phyloP scores from a whole-genome alignment of 441 rosid genomes.

The Hura crepitans region DNA sequence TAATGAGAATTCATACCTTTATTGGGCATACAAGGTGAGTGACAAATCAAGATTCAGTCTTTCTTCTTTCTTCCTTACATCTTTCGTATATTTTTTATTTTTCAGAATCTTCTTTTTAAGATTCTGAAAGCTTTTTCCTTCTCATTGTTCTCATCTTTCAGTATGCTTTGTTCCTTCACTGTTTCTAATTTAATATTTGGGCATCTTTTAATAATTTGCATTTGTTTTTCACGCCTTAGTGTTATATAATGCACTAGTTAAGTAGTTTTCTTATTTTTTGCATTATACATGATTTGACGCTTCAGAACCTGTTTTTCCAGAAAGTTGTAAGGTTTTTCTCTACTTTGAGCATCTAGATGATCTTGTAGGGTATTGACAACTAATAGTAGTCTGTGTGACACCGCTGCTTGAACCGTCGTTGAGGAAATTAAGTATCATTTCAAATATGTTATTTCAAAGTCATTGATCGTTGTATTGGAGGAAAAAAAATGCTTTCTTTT shows the following conservation, averaged over 20 bases:
- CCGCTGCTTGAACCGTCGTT: no score
- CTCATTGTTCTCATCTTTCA: no score
- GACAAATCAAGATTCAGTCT: slow-evolving; percentile 6
- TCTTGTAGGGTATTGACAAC: background rate
- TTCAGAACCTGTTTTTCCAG: background rate
- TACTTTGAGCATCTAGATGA: slow-evolving; percentile 1
- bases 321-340: background rate
- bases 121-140: background rate
- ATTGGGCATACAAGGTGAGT: slow-evolving; percentile 86
- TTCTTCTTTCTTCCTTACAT: background rate
- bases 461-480: no score
- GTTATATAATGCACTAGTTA: background rate
- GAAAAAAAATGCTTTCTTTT: background rate
- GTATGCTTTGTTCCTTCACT: background rate
- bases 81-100: background rate
- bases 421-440: no score
- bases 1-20: slow-evolving; percentile 75
- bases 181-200: background rate
- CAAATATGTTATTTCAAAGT: no score
- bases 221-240: slow-evolving; percentile 2
- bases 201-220: background rate
- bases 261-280: background rate
- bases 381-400: background rate
- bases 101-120: background rate
- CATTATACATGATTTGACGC: background rate